These are phyloP conservation scores for Pseudoturritis turrita DNA, from an alignment of 345 rosid species.

Conservation along the genomic window DNA sequence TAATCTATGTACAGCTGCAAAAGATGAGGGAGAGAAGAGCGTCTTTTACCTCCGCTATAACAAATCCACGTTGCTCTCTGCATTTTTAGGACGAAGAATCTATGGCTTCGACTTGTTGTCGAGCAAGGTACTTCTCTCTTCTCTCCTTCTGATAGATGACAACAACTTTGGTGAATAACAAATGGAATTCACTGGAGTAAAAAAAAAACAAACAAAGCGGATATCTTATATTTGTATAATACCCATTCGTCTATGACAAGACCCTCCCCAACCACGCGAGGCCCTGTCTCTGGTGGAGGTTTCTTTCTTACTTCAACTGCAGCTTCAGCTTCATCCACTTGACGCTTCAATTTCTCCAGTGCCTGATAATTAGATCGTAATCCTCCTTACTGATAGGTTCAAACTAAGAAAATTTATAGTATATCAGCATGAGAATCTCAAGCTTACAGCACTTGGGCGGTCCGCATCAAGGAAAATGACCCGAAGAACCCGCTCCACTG, in stretches of 20 bases:
- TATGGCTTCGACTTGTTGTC: conserved; percentile 60
- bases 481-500: conserved; percentile 67
- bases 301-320: conserved; percentile 84
- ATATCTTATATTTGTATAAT: background rate
- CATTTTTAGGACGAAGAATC: conserved; percentile 25
- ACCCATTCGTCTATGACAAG: conserved; percentile 99
- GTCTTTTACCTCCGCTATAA: conserved; percentile 5
- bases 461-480: conserved; percentile 73
- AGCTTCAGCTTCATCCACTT: conserved; percentile 90
- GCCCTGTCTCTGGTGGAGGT: conserved; percentile 77
- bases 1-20: conserved; percentile 28
- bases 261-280: conserved; percentile 82
- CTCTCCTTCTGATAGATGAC: conserved; percentile 72
- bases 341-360: conserved; percentile 79
- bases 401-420: background rate
- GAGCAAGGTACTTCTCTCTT: conserved; percentile 90
- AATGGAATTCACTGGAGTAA: background rate
- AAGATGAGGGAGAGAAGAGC: background rate
- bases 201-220: background rate
- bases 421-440: background rate
- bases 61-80: background rate
- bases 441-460: conserved; percentile 68
- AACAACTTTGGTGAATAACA: background rate
- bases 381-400: background rate
- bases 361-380: conserved; percentile 36